Evolutionary conservation across 192 early-diverging fungal species (phyloP).

Genomic region (Umbelopsis vinacea): DNA sequence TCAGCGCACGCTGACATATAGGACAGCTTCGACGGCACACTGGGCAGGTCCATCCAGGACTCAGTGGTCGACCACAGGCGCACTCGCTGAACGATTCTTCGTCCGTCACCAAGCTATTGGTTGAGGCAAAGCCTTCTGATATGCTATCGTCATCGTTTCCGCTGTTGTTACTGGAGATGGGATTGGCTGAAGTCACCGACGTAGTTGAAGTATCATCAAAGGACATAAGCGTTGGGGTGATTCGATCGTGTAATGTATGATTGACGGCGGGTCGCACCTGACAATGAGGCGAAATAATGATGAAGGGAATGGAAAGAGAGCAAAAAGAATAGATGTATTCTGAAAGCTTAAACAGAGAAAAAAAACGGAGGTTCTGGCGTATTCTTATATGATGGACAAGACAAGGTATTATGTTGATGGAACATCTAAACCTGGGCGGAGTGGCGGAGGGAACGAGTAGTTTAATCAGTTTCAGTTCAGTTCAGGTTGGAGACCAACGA

Average conservation of each 20-base stretch:
- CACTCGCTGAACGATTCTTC: background rate
- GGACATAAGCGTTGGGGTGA: background rate
- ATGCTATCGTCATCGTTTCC: background rate
- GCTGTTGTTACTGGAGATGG: background rate
- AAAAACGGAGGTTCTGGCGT: background rate
- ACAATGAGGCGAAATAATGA: background rate
- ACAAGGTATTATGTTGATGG: conserved; percentile 16
- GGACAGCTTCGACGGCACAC: conserved; percentile 5
- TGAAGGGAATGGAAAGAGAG: conserved; percentile 4
- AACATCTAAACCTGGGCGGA: conserved; percentile 19
- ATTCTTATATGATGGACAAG: conserved; percentile 25
- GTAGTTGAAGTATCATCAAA: conserved; percentile 4
- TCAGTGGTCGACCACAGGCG: conserved; percentile 1
- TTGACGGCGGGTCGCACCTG: background rate
- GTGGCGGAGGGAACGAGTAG: conserved; percentile 11
- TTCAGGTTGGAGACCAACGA: conserved; percentile 15
- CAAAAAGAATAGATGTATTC: background rate
- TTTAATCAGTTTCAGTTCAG: conserved; percentile 16
- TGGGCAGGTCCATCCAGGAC: conserved; percentile 2
- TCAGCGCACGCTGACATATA: conserved; percentile 13
- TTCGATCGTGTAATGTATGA: background rate
- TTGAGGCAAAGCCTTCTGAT: background rate
- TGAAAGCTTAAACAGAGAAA: background rate
- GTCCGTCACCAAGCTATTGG: background rate
- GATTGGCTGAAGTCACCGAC: conserved; percentile 9